phyloP scores from a whole-genome alignment of 139 green algal genomes.

The Chlorella sp. region DNA sequence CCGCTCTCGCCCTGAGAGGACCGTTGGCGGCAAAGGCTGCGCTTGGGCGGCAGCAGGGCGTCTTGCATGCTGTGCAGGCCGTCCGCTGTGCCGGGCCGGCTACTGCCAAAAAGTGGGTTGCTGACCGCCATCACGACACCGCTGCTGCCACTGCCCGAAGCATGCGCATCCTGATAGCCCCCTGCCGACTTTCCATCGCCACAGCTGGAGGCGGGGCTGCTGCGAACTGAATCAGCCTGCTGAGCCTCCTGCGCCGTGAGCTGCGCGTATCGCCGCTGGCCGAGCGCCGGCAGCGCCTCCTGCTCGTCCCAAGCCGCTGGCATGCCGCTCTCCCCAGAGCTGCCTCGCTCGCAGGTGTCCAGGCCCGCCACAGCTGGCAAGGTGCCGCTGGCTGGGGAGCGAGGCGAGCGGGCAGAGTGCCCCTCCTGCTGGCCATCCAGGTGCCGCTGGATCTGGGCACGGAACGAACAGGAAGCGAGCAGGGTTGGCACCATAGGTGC shows the following conservation, averaged over 20 bases:
- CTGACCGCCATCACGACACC: neutral
- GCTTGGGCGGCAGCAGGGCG: conserved; percentile 9
- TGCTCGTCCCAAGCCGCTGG: conserved; percentile 11
- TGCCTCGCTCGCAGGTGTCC: neutral
- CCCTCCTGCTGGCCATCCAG: neutral
- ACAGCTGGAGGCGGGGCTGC: neutral
- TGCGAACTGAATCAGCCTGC: neutral
- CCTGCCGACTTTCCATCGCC: neutral
- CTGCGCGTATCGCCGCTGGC: neutral
- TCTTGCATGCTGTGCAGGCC: neutral
- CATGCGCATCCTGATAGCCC: neutral
- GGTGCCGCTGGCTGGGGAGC: neutral
- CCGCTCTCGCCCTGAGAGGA: neutral
- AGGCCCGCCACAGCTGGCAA: neutral
- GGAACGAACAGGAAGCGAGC: too few species aligned
- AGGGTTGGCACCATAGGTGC: neutral
- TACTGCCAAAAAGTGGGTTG: conserved; percentile 18
- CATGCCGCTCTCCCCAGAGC: neutral
- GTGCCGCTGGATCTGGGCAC: neutral
- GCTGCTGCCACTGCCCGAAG: neutral
- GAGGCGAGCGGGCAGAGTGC: neutral
- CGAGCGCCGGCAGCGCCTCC: neutral
- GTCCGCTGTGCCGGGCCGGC: neutral
- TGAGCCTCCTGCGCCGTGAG: neutral
- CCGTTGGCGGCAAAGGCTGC: neutral